phyloP scores from a whole-genome alignment of 441 rosid genomes.

The Croton setiger region DNA sequence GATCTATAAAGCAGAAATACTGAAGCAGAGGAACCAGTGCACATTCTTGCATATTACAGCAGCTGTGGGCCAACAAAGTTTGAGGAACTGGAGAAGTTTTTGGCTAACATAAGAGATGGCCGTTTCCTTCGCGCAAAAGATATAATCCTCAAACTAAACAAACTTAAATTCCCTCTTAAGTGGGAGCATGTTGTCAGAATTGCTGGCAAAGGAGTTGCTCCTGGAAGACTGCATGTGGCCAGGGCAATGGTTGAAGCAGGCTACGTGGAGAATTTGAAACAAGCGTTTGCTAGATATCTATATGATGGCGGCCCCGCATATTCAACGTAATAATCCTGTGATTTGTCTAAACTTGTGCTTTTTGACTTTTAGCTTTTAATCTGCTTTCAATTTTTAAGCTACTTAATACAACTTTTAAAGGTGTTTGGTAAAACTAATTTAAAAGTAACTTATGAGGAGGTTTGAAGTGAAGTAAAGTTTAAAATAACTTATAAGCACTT shows the following conservation, averaged over 20 bases:
- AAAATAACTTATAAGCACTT: no score
- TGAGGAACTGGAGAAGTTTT: slow-evolving; percentile 60
- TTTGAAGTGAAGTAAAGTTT: no score
- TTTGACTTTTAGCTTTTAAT: no score
- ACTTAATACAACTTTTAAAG: no score
- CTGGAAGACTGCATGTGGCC: slow-evolving; percentile 90
- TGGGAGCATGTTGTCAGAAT: slow-evolving; percentile 88
- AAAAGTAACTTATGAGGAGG: no score
- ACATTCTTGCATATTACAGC: slow-evolving; percentile 92
- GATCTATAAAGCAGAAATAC: slow-evolving; percentile 36
- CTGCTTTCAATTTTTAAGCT: no score
- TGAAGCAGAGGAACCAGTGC: slow-evolving; percentile 77
- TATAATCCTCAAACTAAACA: slow-evolving; percentile 70
- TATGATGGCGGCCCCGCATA: slow-evolving; percentile 96
- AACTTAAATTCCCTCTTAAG: slow-evolving; percentile 73
- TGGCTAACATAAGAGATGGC: slow-evolving; percentile 77
- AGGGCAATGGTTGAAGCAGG: slow-evolving; percentile 96
- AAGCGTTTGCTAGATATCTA: slow-evolving; percentile 79
- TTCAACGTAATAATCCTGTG: slow-evolving; percentile 42
- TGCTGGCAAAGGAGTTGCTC: slow-evolving; percentile 92
- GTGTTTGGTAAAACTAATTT: no score
- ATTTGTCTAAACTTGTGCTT: not conserved
- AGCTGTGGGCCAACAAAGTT: slow-evolving; percentile 65
- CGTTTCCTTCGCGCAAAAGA: slow-evolving; percentile 77
- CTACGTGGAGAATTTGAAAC: slow-evolving; percentile 74